Evolutionary conservation across 176 grass and related monocot species (phyloP).

Genomic region (Phoenix roebelenii): DNA sequence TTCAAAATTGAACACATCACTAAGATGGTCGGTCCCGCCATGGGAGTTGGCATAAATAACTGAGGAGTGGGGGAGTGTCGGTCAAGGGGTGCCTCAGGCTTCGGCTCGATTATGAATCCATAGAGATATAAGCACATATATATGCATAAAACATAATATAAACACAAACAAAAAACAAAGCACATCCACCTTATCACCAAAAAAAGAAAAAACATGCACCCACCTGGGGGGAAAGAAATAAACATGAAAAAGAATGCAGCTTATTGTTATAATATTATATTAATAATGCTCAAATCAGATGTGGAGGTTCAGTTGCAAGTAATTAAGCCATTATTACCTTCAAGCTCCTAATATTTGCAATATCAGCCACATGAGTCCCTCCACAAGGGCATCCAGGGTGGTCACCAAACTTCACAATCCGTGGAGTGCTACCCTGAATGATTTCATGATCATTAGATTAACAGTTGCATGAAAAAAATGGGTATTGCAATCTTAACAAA

Average conservation of each 20-base stretch:
- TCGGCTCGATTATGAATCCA: too few species aligned
- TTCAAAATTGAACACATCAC: too few species aligned
- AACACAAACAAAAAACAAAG: too few species aligned
- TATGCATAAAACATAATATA: too few species aligned
- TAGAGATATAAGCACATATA: too few species aligned
- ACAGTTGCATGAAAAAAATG: background rate
- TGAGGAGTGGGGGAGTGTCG: too few species aligned
- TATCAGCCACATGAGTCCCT: conserved; percentile 74
- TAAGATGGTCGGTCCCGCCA: too few species aligned
- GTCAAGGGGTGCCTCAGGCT: too few species aligned
- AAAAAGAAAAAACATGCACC: too few species aligned
- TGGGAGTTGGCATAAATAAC: too few species aligned
- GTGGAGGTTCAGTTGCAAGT: background rate
- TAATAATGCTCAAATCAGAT: background rate
- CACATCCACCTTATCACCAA: too few species aligned
- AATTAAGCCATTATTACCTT: conserved; percentile 35
- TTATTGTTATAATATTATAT: background rate
- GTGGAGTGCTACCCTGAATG: conserved; percentile 61
- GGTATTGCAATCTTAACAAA: background rate
- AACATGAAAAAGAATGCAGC: background rate
- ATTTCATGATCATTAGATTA: background rate
- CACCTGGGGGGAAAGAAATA: too few species aligned
- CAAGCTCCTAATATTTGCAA: conserved; percentile 40
- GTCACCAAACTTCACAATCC: conserved; percentile 66
- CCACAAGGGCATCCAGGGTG: conserved; percentile 64